Evolutionary conservation across 176 grass and related monocot genomes (phyloP).

Genomic region (Phragmites australis): DNA sequence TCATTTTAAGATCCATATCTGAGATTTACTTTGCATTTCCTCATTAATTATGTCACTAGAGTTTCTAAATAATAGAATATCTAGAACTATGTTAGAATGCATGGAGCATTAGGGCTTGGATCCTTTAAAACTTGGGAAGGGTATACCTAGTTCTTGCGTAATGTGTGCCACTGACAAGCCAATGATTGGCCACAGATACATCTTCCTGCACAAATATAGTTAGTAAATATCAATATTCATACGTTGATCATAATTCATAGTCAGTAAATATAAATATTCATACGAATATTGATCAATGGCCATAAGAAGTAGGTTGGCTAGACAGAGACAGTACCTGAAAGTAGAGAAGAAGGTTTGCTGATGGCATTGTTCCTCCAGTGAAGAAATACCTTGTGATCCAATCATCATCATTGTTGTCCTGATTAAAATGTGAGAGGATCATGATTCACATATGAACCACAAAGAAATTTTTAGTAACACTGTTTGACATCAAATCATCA

Average conservation of each 20-base stretch:
- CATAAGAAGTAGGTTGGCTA: neutral
- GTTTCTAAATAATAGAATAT: neutral
- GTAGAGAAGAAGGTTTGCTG: slow-evolving; percentile 88
- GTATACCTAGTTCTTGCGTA: slow-evolving; percentile 87
- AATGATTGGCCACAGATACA: slow-evolving; percentile 75
- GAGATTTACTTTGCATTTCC: slow-evolving; percentile 5
- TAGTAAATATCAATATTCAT: neutral
- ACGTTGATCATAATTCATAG: neutral
- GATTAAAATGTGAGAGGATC: slow-evolving; percentile 16
- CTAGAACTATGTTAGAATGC: neutral
- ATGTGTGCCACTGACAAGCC: slow-evolving; percentile 86
- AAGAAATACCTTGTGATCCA: slow-evolving; percentile 99
- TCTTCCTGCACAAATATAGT: slow-evolving; percentile 56
- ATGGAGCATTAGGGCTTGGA: neutral
- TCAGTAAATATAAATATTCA: slow-evolving; percentile 3
- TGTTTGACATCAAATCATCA: neutral
- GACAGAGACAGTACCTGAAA: slow-evolving; percentile 66
- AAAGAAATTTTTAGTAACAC: neutral
- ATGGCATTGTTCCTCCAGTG: slow-evolving; percentile 92
- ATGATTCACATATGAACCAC: neutral
- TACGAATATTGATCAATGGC: neutral
- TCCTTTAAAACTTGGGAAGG: neutral
- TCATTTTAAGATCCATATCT: neutral
- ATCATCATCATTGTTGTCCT: slow-evolving; percentile 98
- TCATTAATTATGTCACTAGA: slow-evolving; percentile 2